phyloP scores from a whole-genome alignment of 768 basidiomycete species.

The Pleurotus tuoliensis region DNA sequence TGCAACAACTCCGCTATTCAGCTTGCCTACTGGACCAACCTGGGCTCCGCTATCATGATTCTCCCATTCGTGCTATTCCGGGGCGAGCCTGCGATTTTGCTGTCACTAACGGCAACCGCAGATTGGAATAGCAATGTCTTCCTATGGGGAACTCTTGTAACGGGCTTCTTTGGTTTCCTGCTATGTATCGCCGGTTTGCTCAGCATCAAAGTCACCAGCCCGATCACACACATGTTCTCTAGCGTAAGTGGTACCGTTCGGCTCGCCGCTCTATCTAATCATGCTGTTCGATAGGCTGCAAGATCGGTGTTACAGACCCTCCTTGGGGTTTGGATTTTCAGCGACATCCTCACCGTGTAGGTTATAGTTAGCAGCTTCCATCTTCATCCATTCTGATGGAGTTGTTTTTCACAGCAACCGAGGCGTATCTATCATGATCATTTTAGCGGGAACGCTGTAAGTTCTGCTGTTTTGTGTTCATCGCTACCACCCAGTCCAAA shows the following conservation, averaged over 20 bases:
- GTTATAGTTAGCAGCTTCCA: slow-evolving; percentile 20
- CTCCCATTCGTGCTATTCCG: slow-evolving; percentile 56
- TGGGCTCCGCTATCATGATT: slow-evolving; percentile 62
- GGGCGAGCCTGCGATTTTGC: slow-evolving; percentile 46
- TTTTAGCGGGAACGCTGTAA: slow-evolving; percentile 66
- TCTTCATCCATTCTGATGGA: no score
- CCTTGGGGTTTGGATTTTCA: slow-evolving; percentile 73
- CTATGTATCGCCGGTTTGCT: slow-evolving; percentile 76
- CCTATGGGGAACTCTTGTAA: slow-evolving; percentile 61
- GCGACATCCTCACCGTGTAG: slow-evolving; percentile 69
- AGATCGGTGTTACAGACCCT: slow-evolving; percentile 82
- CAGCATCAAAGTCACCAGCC: slow-evolving; percentile 79
- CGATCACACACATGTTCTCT: slow-evolving; percentile 84
- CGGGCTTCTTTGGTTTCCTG: slow-evolving; percentile 78
- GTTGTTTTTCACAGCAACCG: slow-evolving; percentile 43
- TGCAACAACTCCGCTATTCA: slow-evolving; percentile 71
- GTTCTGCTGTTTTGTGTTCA: slow-evolving; percentile 14
- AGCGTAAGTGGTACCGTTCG: slow-evolving; percentile 44
- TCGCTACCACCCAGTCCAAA: background rate
- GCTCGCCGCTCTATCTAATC: slow-evolving; percentile 8
- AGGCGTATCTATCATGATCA: slow-evolving; percentile 59
- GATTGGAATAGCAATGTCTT: slow-evolving; percentile 53
- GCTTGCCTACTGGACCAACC: slow-evolving; percentile 78
- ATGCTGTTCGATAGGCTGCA: slow-evolving; percentile 49
- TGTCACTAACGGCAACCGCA: slow-evolving; percentile 30